Evolutionary conservation across 371 early-diverging fungal genomes (phyloP).

Genomic region (Mucor racemosus): DNA sequence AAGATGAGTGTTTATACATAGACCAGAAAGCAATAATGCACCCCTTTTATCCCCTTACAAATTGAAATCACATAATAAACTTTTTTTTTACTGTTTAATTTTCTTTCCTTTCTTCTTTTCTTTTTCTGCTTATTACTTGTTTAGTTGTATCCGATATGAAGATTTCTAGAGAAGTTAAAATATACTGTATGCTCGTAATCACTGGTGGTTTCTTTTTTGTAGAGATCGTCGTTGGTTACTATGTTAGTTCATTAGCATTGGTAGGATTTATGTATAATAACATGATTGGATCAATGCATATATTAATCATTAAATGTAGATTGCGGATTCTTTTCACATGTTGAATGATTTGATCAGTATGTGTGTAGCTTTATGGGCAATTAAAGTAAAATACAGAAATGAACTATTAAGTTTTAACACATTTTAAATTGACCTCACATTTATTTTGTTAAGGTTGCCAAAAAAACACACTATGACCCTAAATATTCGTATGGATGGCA

Average conservation of each 20-base stretch:
- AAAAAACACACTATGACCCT: slow-evolving; percentile 52
- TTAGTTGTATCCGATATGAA: neutral
- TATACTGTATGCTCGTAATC: slow-evolving; percentile 66
- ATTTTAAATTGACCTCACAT: neutral
- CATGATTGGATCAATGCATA: neutral
- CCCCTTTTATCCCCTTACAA: neutral
- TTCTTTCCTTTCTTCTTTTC: slow-evolving; percentile 2
- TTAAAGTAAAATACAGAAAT: slow-evolving; percentile 53
- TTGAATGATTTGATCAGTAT: slow-evolving; percentile 83
- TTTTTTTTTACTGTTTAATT: neutral
- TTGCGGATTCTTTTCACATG: slow-evolving; percentile 97
- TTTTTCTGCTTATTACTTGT: neutral
- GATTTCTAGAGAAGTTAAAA: slow-evolving; percentile 31
- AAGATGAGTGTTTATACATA: too few species aligned
- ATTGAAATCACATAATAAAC: slow-evolving; percentile 1
- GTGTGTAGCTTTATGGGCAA: slow-evolving; percentile 86
- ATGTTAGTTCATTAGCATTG: slow-evolving; percentile 81
- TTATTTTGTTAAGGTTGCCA: slow-evolving; percentile 23
- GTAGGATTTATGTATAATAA: slow-evolving; percentile 22
- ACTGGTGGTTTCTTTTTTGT: slow-evolving; percentile 74
- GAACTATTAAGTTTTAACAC: neutral
- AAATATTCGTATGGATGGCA: slow-evolving; percentile 90
- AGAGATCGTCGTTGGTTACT: slow-evolving; percentile 82
- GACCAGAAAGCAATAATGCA: neutral
- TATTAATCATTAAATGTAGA: slow-evolving; percentile 14